Conservation (phyloP, 2,329 filamentous ascomycete genomes). For the Exophiala aquamarina region DNA sequence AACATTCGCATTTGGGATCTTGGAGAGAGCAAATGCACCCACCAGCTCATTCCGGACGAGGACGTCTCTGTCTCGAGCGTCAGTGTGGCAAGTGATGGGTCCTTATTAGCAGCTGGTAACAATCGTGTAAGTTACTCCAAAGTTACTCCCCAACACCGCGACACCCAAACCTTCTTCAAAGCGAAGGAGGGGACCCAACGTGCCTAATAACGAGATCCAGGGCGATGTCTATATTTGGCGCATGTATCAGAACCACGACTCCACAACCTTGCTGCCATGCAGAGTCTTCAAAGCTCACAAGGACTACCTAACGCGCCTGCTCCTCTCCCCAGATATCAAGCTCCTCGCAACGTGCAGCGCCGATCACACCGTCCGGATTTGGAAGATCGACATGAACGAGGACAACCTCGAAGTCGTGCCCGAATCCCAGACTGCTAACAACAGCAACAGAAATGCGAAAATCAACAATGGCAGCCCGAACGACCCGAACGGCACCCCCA, state of each 20-base stretch:
- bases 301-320: constrained; percentile 87
- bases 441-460: background rate
- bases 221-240: constrained; percentile 98
- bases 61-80: constrained; percentile 92
- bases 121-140: constrained; percentile 64
- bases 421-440: constrained; percentile 9
- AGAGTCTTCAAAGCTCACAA: constrained; percentile 89
- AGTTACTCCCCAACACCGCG: background rate
- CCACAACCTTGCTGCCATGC: constrained; percentile 80
- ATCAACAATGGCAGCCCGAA: background rate
- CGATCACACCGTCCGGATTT: constrained; percentile 94
- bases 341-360: constrained; percentile 92
- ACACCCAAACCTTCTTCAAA: background rate
- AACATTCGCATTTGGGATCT: constrained; percentile 96
- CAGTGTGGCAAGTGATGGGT: constrained; percentile 92
- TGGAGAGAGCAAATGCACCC: constrained; percentile 93
- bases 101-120: constrained; percentile 88
- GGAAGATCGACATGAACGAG: constrained; percentile 78
- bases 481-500: background rate
- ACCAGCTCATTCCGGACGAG: constrained; percentile 94
- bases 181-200: too few species aligned
- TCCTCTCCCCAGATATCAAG: constrained; percentile 89
- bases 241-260: constrained; percentile 78
- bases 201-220: constrained; percentile 51
- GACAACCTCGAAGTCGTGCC: constrained; percentile 35